Conservation (phyloP, 176 grass and related monocot species). For the Eragrostis curvula region DNA sequence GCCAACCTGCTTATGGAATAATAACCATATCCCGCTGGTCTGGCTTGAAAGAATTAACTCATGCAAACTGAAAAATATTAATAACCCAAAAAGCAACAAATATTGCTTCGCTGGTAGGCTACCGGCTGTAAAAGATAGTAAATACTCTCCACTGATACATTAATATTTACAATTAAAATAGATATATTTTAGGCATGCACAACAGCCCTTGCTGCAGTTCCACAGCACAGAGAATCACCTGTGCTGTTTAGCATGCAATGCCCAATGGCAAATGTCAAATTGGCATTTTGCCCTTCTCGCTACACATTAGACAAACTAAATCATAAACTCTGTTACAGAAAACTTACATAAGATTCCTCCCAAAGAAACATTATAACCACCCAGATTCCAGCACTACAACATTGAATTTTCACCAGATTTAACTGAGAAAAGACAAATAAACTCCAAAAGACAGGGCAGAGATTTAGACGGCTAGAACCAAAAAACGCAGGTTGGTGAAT, state of each 20-base stretch:
- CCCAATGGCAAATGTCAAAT: background rate
- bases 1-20: too few species aligned
- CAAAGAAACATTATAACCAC: background rate
- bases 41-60: slow-evolving; percentile 3
- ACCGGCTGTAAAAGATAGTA: background rate
- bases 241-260: background rate
- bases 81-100: background rate
- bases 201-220: background rate
- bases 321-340: too few species aligned
- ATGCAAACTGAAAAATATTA: background rate
- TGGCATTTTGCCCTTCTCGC: background rate
- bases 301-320: too few species aligned
- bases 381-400: background rate
- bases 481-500: background rate
- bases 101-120: background rate
- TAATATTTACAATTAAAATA: background rate
- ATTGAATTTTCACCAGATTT: background rate
- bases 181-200: background rate
- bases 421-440: background rate
- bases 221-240: background rate
- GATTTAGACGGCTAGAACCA: background rate
- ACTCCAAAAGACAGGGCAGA: background rate
- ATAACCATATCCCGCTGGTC: too few species aligned
- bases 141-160: background rate
- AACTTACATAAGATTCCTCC: too few species aligned